These are phyloP conservation scores for Thalassiosira profunda DNA, from an alignment of 108 stramenopile genomes.

Conservation along the genomic window DNA sequence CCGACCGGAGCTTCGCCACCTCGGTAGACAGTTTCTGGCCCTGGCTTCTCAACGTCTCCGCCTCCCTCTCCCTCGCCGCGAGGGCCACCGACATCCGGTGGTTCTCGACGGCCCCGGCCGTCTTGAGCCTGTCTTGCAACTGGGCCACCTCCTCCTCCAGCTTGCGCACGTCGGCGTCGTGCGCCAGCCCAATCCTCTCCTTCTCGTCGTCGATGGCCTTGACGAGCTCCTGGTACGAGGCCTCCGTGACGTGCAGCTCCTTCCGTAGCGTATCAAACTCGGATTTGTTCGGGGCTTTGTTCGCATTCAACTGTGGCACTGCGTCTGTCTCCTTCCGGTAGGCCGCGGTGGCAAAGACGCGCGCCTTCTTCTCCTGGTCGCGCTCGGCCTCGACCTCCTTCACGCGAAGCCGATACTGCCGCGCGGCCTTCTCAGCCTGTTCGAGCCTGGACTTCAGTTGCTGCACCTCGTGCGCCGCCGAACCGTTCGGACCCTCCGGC, in stretches of 20 bases:
- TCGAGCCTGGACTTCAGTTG: constrained; percentile 1
- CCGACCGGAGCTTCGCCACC: constrained; percentile 4
- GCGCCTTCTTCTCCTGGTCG: constrained; percentile 27
- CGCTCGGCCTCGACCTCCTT: constrained; percentile 25
- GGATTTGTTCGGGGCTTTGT: constrained; percentile 5
- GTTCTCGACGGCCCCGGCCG: constrained; percentile 5
- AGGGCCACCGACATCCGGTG: neutral
- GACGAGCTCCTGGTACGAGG: constrained; percentile 31
- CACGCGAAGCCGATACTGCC: neutral
- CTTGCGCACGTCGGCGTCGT: constrained; percentile 16
- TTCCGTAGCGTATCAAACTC: constrained; percentile 27
- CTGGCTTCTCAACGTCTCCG: constrained; percentile 18
- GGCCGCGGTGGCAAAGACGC: constrained; percentile 7
- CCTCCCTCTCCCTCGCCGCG: constrained; percentile 8
- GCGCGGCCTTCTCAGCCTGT: constrained; percentile 1
- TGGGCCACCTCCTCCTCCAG: constrained; percentile 18
- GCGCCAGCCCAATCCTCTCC: constrained; percentile 4
- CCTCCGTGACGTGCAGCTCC: constrained; percentile 25
- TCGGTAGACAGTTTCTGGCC: constrained; percentile 12
- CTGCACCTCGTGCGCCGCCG: neutral
- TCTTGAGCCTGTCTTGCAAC: neutral
- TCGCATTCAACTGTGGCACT: neutral
- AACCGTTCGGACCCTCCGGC: neutral
- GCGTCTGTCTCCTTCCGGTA: constrained; percentile 15
- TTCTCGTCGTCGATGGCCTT: constrained; percentile 37